phyloP scores from a whole-genome alignment of 1,284 basidiomycete species.

The Anthracocystis setariae region DNA sequence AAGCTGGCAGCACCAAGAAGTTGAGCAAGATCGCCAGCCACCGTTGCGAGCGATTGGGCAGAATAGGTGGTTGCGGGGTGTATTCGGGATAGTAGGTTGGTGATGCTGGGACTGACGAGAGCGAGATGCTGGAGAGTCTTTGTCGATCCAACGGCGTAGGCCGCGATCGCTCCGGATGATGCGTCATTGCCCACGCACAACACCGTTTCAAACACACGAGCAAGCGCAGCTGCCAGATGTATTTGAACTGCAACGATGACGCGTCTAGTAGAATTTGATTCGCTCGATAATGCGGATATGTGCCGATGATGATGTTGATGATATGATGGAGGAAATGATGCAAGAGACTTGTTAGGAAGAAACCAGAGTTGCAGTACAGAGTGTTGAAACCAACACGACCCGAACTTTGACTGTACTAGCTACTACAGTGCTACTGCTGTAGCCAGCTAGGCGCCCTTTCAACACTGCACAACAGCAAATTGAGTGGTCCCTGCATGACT shows the following conservation, averaged over 20 bases:
- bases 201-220: neutral
- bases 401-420: no score
- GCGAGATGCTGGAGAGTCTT: constrained; percentile 13
- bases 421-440: no score
- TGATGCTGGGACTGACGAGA: constrained; percentile 23
- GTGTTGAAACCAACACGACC: no score
- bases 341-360: no score
- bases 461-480: neutral
- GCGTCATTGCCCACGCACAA: constrained; percentile 18
- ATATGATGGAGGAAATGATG: no score
- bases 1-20: constrained; percentile 47
- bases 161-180: constrained; percentile 7
- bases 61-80: constrained; percentile 19
- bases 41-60: constrained; percentile 37
- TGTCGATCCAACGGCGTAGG: constrained; percentile 7
- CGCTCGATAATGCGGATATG: no score
- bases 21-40: constrained; percentile 48
- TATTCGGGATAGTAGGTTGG: constrained; percentile 47
- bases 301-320: no score
- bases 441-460: no score
- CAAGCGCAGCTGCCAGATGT: neutral
- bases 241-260: no score
- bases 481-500: constrained; percentile 4
- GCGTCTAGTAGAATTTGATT: no score
- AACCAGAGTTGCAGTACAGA: no score